Percentiles rank a stretch among this genome's conserved stretches.
phyloP scores from a whole-genome alignment of 495 filamentous ascomycete genomes.

The Oleoguttula mirabilis region DNA sequence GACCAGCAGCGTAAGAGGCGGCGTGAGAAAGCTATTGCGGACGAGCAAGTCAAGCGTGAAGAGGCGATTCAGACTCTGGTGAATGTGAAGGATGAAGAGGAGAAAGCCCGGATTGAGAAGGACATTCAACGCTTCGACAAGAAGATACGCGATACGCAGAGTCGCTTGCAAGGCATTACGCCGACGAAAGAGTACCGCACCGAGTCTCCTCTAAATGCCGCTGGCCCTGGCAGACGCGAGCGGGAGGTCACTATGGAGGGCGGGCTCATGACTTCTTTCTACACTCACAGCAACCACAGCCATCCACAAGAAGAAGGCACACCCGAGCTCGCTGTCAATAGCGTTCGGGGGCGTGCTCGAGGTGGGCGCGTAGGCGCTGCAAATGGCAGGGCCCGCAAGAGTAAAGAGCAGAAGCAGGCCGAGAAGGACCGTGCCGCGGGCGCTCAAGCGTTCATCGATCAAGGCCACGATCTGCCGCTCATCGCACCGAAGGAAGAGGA shows the following conservation, averaged over 20 bases:
- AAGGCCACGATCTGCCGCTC: constrained; percentile 60
- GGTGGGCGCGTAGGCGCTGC: constrained; percentile 43
- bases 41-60: constrained; percentile 72
- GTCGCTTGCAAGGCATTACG: constrained; percentile 71
- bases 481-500: constrained; percentile 56
- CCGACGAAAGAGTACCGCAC: constrained; percentile 60
- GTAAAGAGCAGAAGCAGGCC: constrained; percentile 91
- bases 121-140: constrained; percentile 77
- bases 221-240: constrained; percentile 22
- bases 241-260: constrained; percentile 59
- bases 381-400: constrained; percentile 60
- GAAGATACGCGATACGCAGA: constrained; percentile 73
- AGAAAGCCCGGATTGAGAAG: constrained; percentile 60
- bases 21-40: constrained; percentile 86
- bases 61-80: constrained; percentile 67
- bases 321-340: background rate
- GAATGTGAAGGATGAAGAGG: constrained; percentile 61
- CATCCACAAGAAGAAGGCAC: constrained; percentile 19
- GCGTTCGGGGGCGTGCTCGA: background rate
- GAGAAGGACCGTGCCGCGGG: constrained; percentile 88
- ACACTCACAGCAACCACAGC: constrained; percentile 43
- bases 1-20: constrained; percentile 96
- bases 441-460: constrained; percentile 72
- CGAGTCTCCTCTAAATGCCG: constrained; percentile 60
- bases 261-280: constrained; percentile 77